Evolutionary conservation across 2,329 filamentous ascomycete species (phyloP).

Genomic region (Aspergillus pseudoglaucus): DNA sequence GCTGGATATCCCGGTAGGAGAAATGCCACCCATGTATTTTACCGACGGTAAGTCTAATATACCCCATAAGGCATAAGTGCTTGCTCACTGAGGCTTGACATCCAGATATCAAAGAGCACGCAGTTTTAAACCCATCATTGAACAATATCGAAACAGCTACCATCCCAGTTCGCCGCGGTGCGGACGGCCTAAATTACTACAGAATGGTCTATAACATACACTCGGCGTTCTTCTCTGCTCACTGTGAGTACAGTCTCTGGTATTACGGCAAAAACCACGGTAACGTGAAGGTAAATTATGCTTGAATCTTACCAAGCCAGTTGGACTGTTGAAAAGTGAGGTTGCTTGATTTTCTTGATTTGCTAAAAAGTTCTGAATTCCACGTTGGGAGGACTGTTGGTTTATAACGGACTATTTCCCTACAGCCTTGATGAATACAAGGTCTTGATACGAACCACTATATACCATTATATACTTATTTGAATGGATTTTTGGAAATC

Average conservation of each 20-base stretch:
- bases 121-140: conserved; percentile 10
- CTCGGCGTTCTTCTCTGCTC: conserved; percentile 14
- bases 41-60: conserved; percentile 6
- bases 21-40: conserved; percentile 4
- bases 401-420: neutral
- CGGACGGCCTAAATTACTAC: conserved; percentile 10
- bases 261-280: conserved; percentile 13
- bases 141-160: conserved; percentile 5
- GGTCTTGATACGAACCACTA: too few relatives aligned
- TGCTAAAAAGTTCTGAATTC: too few relatives aligned
- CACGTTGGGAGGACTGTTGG: too few relatives aligned
- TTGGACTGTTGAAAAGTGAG: neutral
- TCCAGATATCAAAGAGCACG: conserved; percentile 8
- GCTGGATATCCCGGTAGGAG: conserved; percentile 3
- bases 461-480: too few relatives aligned
- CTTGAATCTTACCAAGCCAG: conserved; percentile 1
- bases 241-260: conserved; percentile 16
- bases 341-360: neutral
- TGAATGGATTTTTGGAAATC: too few relatives aligned
- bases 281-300: conserved; percentile 13
- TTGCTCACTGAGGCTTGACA: too few relatives aligned
- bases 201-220: conserved; percentile 11
- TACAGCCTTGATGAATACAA: too few relatives aligned
- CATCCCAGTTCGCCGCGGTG: conserved; percentile 6
- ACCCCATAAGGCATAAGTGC: too few relatives aligned